Percentiles rank a stretch among this genome's conserved stretches.
Evolutionary conservation across 2,329 filamentous ascomycete genomes (phyloP).

Genomic region (Aureobasidium melanogenum): DNA sequence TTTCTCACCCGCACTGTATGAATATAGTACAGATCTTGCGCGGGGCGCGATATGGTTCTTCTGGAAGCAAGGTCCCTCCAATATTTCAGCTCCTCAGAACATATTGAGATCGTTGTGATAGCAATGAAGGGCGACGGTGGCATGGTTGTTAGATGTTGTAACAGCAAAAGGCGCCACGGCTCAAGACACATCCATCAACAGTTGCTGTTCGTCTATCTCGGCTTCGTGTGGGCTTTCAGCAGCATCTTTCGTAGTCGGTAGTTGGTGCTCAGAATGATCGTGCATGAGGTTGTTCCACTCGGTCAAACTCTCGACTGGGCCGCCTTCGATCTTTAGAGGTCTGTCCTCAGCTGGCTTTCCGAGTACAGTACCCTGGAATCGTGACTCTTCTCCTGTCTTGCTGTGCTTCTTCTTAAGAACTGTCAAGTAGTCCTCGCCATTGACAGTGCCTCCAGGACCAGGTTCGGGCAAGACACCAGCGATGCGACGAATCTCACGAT

Average conservation of each 20-base stretch:
- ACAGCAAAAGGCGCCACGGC: not conserved
- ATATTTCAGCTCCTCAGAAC: not conserved
- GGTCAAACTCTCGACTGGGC: constrained; percentile 55
- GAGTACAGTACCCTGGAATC: constrained; percentile 76
- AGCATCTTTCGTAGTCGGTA: constrained; percentile 1
- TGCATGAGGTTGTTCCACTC: constrained; percentile 46
- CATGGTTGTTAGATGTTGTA: not conserved
- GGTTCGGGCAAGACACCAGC: constrained; percentile 53
- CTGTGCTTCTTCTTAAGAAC: constrained; percentile 84
- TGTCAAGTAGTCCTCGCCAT: constrained; percentile 39
- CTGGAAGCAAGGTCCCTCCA: too few relatives aligned
- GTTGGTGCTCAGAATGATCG: constrained; percentile 6
- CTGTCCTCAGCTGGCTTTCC: constrained; percentile 64
- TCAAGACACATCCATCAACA: constrained; percentile 10
- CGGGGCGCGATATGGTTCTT: not conserved
- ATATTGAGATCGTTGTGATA: not conserved
- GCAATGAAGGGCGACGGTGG: not conserved
- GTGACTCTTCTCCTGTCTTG: constrained; percentile 77
- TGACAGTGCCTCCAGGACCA: constrained; percentile 41
- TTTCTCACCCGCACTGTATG: not conserved
- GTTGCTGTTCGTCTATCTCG: constrained; percentile 5
- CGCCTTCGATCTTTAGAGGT: constrained; percentile 70
- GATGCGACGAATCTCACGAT: constrained; percentile 72
- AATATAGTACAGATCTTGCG: not conserved
- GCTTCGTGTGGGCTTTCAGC: constrained; percentile 8